A percentile compares a stretch with the other conserved stretches of the same genome.
Evolutionary conservation across 1,284 basidiomycete genomes (phyloP).

Genomic region (Ceratobasidium sp.): DNA sequence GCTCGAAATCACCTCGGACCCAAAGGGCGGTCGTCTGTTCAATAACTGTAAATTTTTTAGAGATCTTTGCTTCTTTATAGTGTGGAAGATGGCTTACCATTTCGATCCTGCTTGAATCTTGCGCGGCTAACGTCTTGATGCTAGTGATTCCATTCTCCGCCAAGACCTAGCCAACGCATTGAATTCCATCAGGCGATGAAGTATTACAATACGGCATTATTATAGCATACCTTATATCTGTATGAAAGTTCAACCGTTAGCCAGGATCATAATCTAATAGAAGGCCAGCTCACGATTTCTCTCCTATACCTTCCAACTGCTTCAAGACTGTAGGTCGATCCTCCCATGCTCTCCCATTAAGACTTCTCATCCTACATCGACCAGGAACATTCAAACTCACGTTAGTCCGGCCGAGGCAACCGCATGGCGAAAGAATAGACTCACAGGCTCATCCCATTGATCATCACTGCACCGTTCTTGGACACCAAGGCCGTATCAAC

Average conservation of each 20-base stretch:
- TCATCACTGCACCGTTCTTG: slow-evolving; percentile 66
- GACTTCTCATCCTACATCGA: slow-evolving; percentile 65
- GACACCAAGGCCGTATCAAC: slow-evolving; percentile 73
- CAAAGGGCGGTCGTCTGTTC: slow-evolving; percentile 75
- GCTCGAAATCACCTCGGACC: slow-evolving; percentile 65
- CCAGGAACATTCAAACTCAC: not conserved
- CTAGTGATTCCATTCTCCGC: slow-evolving; percentile 73
- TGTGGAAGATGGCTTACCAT: slow-evolving; percentile 52
- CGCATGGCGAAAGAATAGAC: slow-evolving; percentile 43
- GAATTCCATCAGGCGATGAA: not conserved
- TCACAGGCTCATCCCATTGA: slow-evolving; percentile 73
- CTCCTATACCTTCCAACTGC: slow-evolving; percentile 81
- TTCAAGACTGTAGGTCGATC: slow-evolving; percentile 77
- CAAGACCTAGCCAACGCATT: slow-evolving; percentile 59
- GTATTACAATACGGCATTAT: not conserved
- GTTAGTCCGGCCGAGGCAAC: not conserved
- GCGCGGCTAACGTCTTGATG: slow-evolving; percentile 61
- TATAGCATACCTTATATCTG: slow-evolving; percentile 65
- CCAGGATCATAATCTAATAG: not conserved
- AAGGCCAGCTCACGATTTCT: slow-evolving; percentile 71
- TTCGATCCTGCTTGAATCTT: slow-evolving; percentile 67
- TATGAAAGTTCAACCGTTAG: not conserved
- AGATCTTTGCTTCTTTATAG: slow-evolving; percentile 34
- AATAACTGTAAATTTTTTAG: slow-evolving; percentile 58
- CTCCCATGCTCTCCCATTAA: slow-evolving; percentile 84